A percentile compares a stretch with the other conserved stretches of the same genome.
These are phyloP conservation scores for Harrya chromipes DNA, from an alignment of 768 basidiomycete genomes.

Conservation along the genomic window DNA sequence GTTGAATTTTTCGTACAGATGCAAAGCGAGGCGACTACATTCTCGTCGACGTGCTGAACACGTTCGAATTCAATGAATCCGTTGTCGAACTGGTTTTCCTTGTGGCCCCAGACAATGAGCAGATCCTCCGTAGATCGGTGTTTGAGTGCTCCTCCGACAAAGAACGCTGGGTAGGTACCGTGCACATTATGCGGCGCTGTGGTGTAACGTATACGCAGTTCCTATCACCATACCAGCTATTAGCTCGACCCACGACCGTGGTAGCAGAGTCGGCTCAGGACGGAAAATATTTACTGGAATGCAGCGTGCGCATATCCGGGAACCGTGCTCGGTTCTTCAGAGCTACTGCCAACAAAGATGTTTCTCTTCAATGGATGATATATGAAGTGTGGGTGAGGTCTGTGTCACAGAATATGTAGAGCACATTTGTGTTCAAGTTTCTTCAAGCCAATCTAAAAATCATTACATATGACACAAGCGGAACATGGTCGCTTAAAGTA, in stretches of 20 bases:
- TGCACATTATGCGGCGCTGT: background rate
- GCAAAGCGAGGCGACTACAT: slow-evolving; percentile 37
- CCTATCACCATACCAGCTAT: slow-evolving; percentile 12
- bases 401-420: slow-evolving; percentile 9
- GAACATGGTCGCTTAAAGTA: background rate
- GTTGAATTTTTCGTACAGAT: slow-evolving; percentile 15
- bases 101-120: slow-evolving; percentile 33
- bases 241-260: slow-evolving; percentile 5
- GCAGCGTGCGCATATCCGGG: slow-evolving; percentile 20
- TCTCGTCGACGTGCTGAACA: slow-evolving; percentile 36
- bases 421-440: background rate
- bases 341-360: slow-evolving; percentile 24
- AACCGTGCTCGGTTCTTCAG: slow-evolving; percentile 29
- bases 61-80: slow-evolving; percentile 16
- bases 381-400: slow-evolving; percentile 41
- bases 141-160: slow-evolving; percentile 33
- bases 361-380: slow-evolving; percentile 35
- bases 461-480: background rate
- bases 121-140: slow-evolving; percentile 27
- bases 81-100: slow-evolving; percentile 35
- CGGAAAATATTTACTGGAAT: slow-evolving; percentile 21
- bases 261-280: background rate
- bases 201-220: slow-evolving; percentile 8
- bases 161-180: slow-evolving; percentile 31
- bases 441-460: background rate